These are phyloP conservation scores for Fibroporia radiculosa DNA, from an alignment of 768 basidiomycete genomes.

Conservation along the genomic window DNA sequence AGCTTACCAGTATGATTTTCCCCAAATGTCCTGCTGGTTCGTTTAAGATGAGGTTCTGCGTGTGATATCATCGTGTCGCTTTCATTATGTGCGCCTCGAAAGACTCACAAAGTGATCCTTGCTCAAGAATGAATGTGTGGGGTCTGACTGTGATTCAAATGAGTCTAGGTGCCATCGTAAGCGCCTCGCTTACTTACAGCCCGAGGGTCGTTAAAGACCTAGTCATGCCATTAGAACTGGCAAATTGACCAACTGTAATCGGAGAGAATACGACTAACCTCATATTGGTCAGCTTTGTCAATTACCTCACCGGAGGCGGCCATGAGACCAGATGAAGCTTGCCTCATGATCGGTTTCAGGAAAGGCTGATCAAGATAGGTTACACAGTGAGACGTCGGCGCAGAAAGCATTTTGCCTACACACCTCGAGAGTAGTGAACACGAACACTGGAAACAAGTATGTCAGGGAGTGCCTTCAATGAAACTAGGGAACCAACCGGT, in stretches of 20 bases:
- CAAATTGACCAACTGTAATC: too few species aligned
- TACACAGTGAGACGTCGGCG: too few species aligned
- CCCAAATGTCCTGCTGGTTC: conserved; percentile 77
- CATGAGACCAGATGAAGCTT: conserved; percentile 55
- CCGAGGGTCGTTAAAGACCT: conserved; percentile 74
- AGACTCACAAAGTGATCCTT: conserved; percentile 81
- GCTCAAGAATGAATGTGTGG: conserved; percentile 83
- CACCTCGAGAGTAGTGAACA: conserved; percentile 79
- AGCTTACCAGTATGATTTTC: conserved; percentile 54
- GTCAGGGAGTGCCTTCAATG: background rate
- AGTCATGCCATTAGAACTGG: background rate
- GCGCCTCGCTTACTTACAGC: conserved; percentile 51
- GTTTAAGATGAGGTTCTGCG: conserved; percentile 69
- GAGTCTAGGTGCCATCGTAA: too few species aligned
- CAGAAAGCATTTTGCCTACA: background rate
- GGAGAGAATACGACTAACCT: too few species aligned
- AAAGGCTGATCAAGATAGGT: conserved; percentile 46
- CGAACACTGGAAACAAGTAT: conserved; percentile 46
- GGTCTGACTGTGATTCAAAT: conserved; percentile 65
- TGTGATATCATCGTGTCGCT: background rate
- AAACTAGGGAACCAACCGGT: conserved; percentile 35
- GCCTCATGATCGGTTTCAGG: conserved; percentile 70
- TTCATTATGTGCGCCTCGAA: background rate
- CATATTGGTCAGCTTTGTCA: conserved; percentile 74
- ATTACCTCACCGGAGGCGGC: conserved; percentile 71